Percentiles rank a stretch among this genome's conserved stretches.
phyloP scores from a whole-genome alignment of 2,329 filamentous ascomycete species.

The Pestalotiopsis sp. region DNA sequence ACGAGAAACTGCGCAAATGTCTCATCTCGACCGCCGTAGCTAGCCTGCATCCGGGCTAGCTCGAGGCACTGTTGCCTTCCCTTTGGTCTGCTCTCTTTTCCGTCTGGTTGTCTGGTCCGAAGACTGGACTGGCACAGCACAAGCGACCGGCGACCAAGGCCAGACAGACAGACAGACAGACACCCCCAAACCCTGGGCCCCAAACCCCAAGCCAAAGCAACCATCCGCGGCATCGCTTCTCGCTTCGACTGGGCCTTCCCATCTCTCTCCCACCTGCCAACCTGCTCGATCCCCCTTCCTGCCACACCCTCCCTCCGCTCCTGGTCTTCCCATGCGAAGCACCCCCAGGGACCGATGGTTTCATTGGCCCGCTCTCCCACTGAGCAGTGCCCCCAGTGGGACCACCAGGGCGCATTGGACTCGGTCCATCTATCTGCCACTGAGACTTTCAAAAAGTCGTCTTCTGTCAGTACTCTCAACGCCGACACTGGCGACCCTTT shows the following conservation, averaged over 20 bases:
- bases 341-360: background rate
- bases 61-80: background rate
- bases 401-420: background rate
- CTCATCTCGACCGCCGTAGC: constrained; percentile 14
- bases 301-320: background rate
- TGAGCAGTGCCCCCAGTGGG: background rate
- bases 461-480: background rate
- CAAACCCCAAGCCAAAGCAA: background rate
- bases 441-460: constrained; percentile 4
- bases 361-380: constrained; percentile 1
- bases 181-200: background rate
- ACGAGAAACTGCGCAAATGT: constrained; percentile 12
- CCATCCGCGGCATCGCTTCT: background rate
- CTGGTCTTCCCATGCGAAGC: background rate
- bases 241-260: background rate
- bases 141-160: background rate
- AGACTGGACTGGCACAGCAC: background rate
- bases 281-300: background rate
- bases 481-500: background rate
- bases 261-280: background rate
- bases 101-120: background rate
- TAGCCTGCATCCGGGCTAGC: background rate
- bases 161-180: background rate
- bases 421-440: constrained; percentile 3
- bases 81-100: background rate